Percentiles rank a stretch among this genome's conserved stretches.
phyloP scores from a whole-genome alignment of 2,329 filamentous ascomycete species.

The Aphanocladium album region DNA sequence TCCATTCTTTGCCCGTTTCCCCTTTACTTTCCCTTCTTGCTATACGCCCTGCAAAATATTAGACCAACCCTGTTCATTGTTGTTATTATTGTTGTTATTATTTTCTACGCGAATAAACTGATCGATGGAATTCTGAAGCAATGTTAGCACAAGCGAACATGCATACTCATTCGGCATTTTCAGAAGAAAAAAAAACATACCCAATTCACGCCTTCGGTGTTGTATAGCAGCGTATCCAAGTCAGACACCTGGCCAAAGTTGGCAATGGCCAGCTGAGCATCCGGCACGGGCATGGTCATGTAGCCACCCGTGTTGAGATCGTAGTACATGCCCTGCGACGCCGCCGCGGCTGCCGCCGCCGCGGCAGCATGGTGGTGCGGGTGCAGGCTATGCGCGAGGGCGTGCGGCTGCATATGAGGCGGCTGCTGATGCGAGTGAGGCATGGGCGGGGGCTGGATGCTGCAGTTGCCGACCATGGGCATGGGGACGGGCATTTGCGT shows the following conservation, averaged over 20 bases:
- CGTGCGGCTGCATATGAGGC: neutral
- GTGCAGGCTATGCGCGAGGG: neutral
- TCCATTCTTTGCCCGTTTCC: no score
- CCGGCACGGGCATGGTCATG: constrained; percentile 17
- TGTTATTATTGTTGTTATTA: neutral
- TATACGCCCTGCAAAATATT: neutral
- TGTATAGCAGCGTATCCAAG: constrained; percentile 33
- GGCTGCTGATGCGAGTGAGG: neutral
- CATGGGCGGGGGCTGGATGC: neutral
- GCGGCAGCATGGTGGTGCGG: neutral
- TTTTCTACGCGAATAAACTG: constrained; percentile 20
- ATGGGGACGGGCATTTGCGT: neutral
- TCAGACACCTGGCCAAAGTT: constrained; percentile 28
- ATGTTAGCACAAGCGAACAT: neutral
- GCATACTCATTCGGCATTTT: no score
- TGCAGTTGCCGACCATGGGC: neutral
- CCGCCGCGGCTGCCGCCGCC: constrained; percentile 11
- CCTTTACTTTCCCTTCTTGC: no score
- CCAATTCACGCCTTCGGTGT: constrained; percentile 34
- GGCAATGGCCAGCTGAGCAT: constrained; percentile 19
- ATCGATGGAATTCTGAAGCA: constrained; percentile 24
- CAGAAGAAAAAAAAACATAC: constrained; percentile 24
- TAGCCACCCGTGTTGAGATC: neutral
- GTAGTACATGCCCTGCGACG: constrained; percentile 14
- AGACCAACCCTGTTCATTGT: constrained; percentile 3